Percentiles rank a stretch among this genome's conserved stretches.
phyloP scores from a whole-genome alignment of 768 basidiomycete genomes.

The Gymnopilus junonius region DNA sequence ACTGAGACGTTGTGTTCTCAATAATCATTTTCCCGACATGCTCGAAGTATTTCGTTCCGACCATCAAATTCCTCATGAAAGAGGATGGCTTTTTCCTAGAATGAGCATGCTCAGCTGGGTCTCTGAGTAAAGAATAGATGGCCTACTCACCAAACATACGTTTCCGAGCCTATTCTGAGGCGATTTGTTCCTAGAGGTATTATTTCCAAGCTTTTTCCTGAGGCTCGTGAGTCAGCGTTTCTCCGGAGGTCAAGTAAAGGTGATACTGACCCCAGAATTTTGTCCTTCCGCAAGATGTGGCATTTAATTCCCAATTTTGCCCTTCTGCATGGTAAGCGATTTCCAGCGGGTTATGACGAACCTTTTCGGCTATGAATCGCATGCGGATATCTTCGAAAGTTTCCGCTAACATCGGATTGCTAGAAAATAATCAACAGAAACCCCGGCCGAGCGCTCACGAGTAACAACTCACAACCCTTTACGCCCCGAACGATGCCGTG shows the following conservation, averaged over 20 bases:
- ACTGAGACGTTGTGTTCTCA: slow-evolving; percentile 58
- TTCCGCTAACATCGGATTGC: slow-evolving; percentile 88
- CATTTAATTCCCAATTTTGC: slow-evolving; percentile 72
- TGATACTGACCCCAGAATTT: slow-evolving; percentile 85
- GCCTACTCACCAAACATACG: slow-evolving; percentile 67
- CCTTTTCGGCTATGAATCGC: slow-evolving; percentile 88
- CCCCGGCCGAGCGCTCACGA: background rate
- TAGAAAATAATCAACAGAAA: slow-evolving; percentile 27
- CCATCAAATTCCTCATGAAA: slow-evolving; percentile 88
- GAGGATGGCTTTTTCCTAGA: slow-evolving; percentile 84
- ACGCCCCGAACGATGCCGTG: slow-evolving; percentile 76
- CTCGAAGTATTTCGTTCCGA: slow-evolving; percentile 90
- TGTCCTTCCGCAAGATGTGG: slow-evolving; percentile 81
- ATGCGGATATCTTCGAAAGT: slow-evolving; percentile 85
- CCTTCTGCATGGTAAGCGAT: slow-evolving; percentile 89
- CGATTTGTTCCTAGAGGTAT: slow-evolving; percentile 77
- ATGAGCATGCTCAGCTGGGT: slow-evolving; percentile 5
- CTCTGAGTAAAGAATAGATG: background rate
- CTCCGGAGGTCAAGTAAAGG: slow-evolving; percentile 1
- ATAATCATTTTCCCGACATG: slow-evolving; percentile 82
- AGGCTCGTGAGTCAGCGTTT: slow-evolving; percentile 17
- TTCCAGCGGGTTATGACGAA: slow-evolving; percentile 81
- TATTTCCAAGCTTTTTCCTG: slow-evolving; percentile 90
- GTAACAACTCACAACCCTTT: slow-evolving; percentile 78
- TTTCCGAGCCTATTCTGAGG: slow-evolving; percentile 67